Base-by-base conservation (phyloP, 2,329 filamentous ascomycete genomes). In the Fusarium sp. region DNA sequence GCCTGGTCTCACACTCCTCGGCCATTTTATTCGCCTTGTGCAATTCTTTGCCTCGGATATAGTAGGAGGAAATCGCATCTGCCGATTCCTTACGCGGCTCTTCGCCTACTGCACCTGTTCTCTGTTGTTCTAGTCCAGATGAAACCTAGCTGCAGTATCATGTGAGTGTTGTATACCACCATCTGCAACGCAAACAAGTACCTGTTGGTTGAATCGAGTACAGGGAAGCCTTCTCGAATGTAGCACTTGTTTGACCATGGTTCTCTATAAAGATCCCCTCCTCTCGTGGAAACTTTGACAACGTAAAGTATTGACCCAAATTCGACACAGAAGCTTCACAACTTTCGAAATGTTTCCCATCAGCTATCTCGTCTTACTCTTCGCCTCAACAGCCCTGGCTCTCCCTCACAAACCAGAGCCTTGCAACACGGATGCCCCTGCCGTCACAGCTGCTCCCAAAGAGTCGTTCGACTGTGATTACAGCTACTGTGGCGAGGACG, bases 401-500 rank as follows among this genome's bases (percentile, higher is more conserved):
- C 63, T 69, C 24, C 65, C 72, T 12, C 48, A 52, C 22, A 44
- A 62, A n/a, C 51, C 51, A 35, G 45, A 26, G n/a, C 52, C 44
- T 44, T 47, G 51, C 42, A 24, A 49, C 61, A 49, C 45, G 24
- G n/a, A 28, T n/a, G 28, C n/a, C 22, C 39, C 69, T 5, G 54
- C 63, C 20, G 51, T 48, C 58, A 75, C 73, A 41, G 36, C 60
- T 6, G 51, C 69, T 18, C 44, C 73, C 18, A 68, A 62, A 20
- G 58, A 72, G 24, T 58, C 77, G 12, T 58, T 78, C 45, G 58
- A 77, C 56, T 84, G 83, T 77, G 78, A 82, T 61, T 78, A 81
- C 70, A 68, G 72, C 31, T 83, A 83, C 74, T 84, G 83, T 77
- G 80, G 82, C 68, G 80, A 81, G 47, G 74, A 78, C 22, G 70